phyloP scores from a whole-genome alignment of 2,329 filamentous ascomycete genomes.

The Aureobasidium sp. region DNA sequence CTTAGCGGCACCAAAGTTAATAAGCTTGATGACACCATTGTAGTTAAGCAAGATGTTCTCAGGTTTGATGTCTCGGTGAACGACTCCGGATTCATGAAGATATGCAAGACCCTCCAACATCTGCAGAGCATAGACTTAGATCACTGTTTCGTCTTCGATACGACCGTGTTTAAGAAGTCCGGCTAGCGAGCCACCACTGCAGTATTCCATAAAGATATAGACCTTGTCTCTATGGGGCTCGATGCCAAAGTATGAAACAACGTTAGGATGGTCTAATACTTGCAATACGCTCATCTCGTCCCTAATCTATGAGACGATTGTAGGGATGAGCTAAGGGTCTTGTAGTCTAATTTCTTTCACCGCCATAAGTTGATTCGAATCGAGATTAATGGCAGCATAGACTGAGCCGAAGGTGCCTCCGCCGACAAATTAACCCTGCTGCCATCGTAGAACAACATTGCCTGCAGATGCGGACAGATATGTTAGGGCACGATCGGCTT shows the following conservation, averaged over 20 bases:
- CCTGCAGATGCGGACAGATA: constrained; percentile 90
- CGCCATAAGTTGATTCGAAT: constrained; percentile 93
- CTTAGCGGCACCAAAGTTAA: constrained; percentile 96
- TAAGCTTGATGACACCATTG: constrained; percentile 97
- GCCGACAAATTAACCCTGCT: constrained; percentile 96
- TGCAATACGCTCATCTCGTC: constrained; percentile 97
- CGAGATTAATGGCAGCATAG: constrained; percentile 93
- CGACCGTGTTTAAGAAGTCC: constrained; percentile 86
- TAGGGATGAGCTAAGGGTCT: constrained; percentile 91
- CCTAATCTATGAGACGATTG: constrained; percentile 84
- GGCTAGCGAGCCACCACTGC: constrained; percentile 86
- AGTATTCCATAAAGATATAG: constrained; percentile 99
- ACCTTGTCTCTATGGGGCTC: constrained; percentile 97
- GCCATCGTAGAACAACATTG: constrained; percentile 93
- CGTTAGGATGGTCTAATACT: constrained; percentile 91
- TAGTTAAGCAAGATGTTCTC: constrained; percentile 96
- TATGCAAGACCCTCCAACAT: constrained; percentile 90
- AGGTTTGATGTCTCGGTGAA: constrained; percentile 95
- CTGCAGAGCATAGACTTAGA: constrained; percentile 92
- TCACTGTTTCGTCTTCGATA: constrained; percentile 95
- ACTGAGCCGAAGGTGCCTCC: constrained; percentile 96
- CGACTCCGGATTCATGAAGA: constrained; percentile 82
- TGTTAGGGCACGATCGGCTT: constrained; percentile 89
- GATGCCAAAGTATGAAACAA: constrained; percentile 95
- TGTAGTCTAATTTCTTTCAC: constrained; percentile 97